These are phyloP conservation scores for Pseudocercospora macadamiae DNA, from an alignment of 2,329 filamentous ascomycete species.

Conservation along the genomic window DNA sequence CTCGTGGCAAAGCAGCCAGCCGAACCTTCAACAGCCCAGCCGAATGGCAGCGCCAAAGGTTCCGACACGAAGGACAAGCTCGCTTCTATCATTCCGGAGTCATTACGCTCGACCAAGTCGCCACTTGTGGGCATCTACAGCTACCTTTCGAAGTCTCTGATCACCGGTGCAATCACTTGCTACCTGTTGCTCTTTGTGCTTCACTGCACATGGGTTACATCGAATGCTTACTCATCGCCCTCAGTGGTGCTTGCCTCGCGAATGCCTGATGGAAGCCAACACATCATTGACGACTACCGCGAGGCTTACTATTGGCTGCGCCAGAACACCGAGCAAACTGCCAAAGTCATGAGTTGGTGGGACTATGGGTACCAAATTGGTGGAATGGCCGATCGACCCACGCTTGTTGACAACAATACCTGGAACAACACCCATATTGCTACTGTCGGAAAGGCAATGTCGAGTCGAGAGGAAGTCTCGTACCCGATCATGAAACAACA, in stretches of 20 bases:
- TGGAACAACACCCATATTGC: constrained; percentile 99
- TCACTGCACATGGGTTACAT: constrained; percentile 99
- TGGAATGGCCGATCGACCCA: constrained; percentile 97
- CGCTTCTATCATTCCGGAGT: constrained; percentile 48
- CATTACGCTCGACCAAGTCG: constrained; percentile 70
- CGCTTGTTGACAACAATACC: constrained; percentile 98
- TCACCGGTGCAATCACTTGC: constrained; percentile 70
- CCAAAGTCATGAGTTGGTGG: constrained; percentile 99
- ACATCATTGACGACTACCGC: constrained; percentile 98
- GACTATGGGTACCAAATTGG: constrained; percentile 99
- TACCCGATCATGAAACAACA: constrained; percentile 98
- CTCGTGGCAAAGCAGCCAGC: constrained; percentile 67
- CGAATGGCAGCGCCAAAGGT: constrained; percentile 44
- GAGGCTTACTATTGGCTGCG: constrained; percentile 99
- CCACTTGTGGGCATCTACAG: constrained; percentile 85
- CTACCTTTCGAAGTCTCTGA: constrained; percentile 74
- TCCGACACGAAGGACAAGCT: constrained; percentile 52
- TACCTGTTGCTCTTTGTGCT: constrained; percentile 93
- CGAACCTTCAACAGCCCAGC: constrained; percentile 41
- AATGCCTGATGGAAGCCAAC: constrained; percentile 90
- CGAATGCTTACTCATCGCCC: constrained; percentile 96
- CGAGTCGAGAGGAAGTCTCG: constrained; percentile 93
- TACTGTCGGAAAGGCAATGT: constrained; percentile 98
- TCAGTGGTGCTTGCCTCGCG: constrained; percentile 93
- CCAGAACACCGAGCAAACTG: constrained; percentile 91